phyloP scores from a whole-genome alignment of 352 stramenopile genomes.

The Globisporangium camurandrum region DNA sequence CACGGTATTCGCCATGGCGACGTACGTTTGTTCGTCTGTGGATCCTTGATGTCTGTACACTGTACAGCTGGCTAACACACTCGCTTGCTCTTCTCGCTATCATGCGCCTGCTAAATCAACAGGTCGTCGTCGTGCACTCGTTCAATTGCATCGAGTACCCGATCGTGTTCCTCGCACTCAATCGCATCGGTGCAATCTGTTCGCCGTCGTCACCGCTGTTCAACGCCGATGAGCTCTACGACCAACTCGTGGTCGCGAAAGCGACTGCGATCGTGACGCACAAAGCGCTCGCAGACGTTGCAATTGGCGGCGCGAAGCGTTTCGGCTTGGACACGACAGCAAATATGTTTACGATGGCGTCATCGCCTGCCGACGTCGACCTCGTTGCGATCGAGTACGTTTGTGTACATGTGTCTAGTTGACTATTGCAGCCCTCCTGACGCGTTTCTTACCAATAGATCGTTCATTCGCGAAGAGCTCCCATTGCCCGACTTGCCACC shows the following conservation, averaged over 20 bases:
- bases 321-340: slow-evolving; percentile 3
- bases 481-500: background rate
- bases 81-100: no score
- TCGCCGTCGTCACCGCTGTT: slow-evolving; percentile 33
- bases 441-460: no score
- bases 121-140: slow-evolving; percentile 38
- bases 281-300: slow-evolving; percentile 17
- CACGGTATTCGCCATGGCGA: slow-evolving; percentile 32
- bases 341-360: slow-evolving; percentile 23
- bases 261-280: slow-evolving; percentile 21
- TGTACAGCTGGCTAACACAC: background rate
- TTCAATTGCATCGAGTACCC: slow-evolving; percentile 50
- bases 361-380: background rate
- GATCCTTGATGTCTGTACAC: slow-evolving; percentile 5
- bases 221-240: slow-evolving; percentile 22
- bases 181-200: slow-evolving; percentile 28
- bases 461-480: slow-evolving; percentile 14
- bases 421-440: background rate
- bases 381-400: slow-evolving; percentile 25
- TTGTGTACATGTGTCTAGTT: background rate
- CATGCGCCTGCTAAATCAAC: background rate
- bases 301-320: slow-evolving; percentile 18
- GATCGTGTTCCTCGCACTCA: slow-evolving; percentile 32
- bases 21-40: slow-evolving; percentile 14
- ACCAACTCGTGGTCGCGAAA: slow-evolving; percentile 28